Conservation (phyloP, 306 rosid species). For the Sicyos edulis region DNA sequence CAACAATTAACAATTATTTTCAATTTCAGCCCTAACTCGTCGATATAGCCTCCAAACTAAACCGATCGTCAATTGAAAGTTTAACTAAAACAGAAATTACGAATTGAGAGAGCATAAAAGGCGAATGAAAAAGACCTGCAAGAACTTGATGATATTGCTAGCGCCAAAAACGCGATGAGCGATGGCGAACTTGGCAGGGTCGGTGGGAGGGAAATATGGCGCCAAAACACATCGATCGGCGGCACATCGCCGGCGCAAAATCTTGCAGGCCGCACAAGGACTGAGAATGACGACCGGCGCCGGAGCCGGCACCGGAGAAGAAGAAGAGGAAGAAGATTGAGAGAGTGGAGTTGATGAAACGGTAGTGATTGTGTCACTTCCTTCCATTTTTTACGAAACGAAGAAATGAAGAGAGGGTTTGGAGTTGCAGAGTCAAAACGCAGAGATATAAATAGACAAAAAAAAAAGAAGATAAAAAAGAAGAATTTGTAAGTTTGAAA, state of each 20-base stretch:
- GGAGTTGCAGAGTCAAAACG: background rate
- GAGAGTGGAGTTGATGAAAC: constrained; percentile 8
- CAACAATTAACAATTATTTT: background rate
- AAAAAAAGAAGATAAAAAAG: background rate
- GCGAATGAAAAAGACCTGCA: constrained; percentile 49
- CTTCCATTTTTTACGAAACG: background rate
- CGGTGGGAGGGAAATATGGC: constrained; percentile 91
- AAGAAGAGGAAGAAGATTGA: constrained; percentile 18
- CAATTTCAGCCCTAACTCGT: background rate
- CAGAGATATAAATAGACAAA: constrained; percentile 18
- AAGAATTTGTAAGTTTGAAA: constrained; percentile 5
- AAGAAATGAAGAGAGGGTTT: background rate
- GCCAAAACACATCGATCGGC: constrained; percentile 85
- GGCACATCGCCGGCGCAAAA: constrained; percentile 70
- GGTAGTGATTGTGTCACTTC: background rate
- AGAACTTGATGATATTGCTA: constrained; percentile 86
- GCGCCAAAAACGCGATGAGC: constrained; percentile 93
- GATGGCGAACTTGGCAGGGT: constrained; percentile 80
- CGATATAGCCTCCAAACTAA: background rate
- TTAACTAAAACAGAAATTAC: background rate
- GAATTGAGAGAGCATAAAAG: background rate
- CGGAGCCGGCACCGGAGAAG: constrained; percentile 27
- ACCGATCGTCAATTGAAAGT: background rate
- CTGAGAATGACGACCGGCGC: constrained; percentile 44
- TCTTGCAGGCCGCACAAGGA: constrained; percentile 94